Base-by-base conservation (phyloP, 2,329 filamentous ascomycete species). In the Aspergillus fischeri region DNA sequence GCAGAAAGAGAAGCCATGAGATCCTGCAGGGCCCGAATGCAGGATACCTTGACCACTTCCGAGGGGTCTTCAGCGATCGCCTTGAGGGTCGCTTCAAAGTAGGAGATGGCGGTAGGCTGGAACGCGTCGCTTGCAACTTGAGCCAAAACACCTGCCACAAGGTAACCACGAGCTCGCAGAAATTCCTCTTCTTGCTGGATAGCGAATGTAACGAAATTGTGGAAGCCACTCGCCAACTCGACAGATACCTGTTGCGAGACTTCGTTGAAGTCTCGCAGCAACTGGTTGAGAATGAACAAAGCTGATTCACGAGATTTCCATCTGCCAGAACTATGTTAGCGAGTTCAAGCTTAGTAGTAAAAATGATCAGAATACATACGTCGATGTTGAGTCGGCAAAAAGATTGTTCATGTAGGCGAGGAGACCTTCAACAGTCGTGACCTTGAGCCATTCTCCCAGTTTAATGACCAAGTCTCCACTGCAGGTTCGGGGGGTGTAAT, bases 381-480 rank as follows among this genome's bases (percentile, higher is more conserved):
- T 70, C 35, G 69, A 67, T 38, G 70, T 67, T 11, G 68, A 54
- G 62, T 76, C 73, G 8, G 83, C 79, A 70, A 95, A 96, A 0
- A 95, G 79, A 6, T 82, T 80, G 70, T 89, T 88, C 35, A 90
- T 90, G 73, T 92, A 89, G 11, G 84, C 83, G 58, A 92, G 86
- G 44, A 97, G 81, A 6, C 89, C 91, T 67, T 95, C 89, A 11
- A 95, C 80, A 0, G 91, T 87, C 53, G 85, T 85, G 54, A 85
- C 81, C 63, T 87, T 85, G 54, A 96, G 83, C 92, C 92, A 96
- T 73, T 97, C 92, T 50, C 90, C 91, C 58, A 96, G 81, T 77
- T 96, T 97, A 75, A 96, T 92, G 28, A 96, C 83, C 51, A 99
- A 79, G 71, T 97, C 94, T 51, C 92, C 92, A 62, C 91, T 94